These are phyloP conservation scores for Quercus bicolor DNA, from an alignment of 306 rosid species.

Conservation along the genomic window DNA sequence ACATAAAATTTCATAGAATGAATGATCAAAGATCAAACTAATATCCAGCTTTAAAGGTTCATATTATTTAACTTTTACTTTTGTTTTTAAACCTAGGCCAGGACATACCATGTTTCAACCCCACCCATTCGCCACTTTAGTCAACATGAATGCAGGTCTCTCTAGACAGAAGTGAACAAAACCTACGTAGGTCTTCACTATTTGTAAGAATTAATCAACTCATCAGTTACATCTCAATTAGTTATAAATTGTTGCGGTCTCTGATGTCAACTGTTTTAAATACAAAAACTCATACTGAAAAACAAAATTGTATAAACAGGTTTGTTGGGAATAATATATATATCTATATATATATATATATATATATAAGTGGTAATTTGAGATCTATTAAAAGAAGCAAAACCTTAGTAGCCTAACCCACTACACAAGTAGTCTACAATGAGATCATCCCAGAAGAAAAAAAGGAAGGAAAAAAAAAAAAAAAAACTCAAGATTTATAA, in stretches of 20 bases:
- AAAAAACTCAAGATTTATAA: too few species aligned
- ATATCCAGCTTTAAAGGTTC: background rate
- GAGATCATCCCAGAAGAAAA: too few species aligned
- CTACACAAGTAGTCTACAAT: too few species aligned
- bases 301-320: background rate
- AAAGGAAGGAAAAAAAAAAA: too few species aligned
- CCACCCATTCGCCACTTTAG: background rate
- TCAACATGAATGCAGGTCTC: background rate
- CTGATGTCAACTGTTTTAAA: background rate
- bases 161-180: background rate
- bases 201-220: background rate
- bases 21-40: background rate
- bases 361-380: too few species aligned
- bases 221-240: background rate
- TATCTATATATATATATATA: too few species aligned
- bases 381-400: too few species aligned
- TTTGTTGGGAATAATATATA: background rate
- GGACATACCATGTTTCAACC: background rate
- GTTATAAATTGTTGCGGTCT: background rate
- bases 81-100: too few species aligned
- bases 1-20: background rate
- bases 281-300: background rate
- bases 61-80: too few species aligned
- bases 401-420: too few species aligned
- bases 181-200: background rate